Evolutionary conservation across 345 rosid species (phyloP).

Genomic region (Brassica rapa): DNA sequence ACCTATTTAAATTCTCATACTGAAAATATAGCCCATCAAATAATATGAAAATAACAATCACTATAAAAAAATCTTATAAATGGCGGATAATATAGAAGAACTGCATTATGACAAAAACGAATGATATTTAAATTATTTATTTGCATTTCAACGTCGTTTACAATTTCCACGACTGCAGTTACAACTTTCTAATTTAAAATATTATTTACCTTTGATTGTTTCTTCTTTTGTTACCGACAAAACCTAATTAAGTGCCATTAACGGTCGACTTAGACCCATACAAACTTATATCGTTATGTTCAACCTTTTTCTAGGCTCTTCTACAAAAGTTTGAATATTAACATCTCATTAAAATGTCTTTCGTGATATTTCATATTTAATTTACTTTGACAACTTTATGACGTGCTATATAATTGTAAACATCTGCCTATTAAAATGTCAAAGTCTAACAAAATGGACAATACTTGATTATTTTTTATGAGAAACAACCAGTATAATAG

Average conservation of each 20-base stretch:
- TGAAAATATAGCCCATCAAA: not conserved
- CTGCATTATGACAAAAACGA: not conserved
- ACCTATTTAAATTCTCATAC: not conserved
- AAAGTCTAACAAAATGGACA: constrained; percentile 26
- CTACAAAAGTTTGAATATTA: constrained; percentile 23
- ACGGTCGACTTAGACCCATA: constrained; percentile 21
- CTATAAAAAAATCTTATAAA: not conserved
- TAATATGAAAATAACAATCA: not conserved
- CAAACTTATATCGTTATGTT: not conserved
- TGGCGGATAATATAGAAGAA: not conserved
- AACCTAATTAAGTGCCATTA: constrained; percentile 25
- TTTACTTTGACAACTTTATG: constrained; percentile 14
- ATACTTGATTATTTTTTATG: not conserved
- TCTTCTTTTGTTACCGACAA: constrained; percentile 25
- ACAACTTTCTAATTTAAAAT: constrained; percentile 1
- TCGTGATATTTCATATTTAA: constrained; percentile 1
- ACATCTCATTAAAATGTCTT: constrained; percentile 10
- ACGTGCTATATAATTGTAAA: constrained; percentile 8
- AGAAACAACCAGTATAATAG: constrained; percentile 1
- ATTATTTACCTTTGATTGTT: constrained; percentile 23
- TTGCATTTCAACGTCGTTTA: not conserved
- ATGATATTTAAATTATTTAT: not conserved
- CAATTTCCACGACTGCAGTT: not conserved
- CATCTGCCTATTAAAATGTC: constrained; percentile 14
- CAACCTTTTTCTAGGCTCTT: constrained; percentile 23